A percentile compares a stretch with the other conserved stretches of the same genome.
These are phyloP conservation scores for Tuber indicum DNA, from an alignment of 495 filamentous ascomycete species.

Conservation along the genomic window DNA sequence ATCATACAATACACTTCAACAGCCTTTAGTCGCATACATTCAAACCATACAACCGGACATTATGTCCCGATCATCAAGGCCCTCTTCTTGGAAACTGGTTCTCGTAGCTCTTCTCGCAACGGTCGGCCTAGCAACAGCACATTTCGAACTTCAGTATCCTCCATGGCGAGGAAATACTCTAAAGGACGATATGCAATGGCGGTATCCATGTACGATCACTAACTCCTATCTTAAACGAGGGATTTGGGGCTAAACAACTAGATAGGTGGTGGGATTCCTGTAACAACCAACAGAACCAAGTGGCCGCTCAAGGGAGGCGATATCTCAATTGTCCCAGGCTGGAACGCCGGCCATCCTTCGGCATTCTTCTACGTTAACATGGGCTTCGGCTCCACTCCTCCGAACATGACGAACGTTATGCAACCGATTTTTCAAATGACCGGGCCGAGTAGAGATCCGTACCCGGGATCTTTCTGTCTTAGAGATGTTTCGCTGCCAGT, in stretches of 20 bases:
- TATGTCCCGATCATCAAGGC: constrained; percentile 46
- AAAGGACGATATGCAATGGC: constrained; percentile 91
- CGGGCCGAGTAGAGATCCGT: constrained; percentile 73
- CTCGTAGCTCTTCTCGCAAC: constrained; percentile 48
- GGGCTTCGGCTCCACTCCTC: constrained; percentile 70
- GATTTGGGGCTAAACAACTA: neutral
- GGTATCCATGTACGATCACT: constrained; percentile 79
- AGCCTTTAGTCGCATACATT: neutral
- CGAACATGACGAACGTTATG: constrained; percentile 87
- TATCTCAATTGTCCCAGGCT: constrained; percentile 77
- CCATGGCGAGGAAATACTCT: constrained; percentile 94
- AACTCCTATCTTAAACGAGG: constrained; percentile 1
- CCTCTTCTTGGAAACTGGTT: constrained; percentile 49
- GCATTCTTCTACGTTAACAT: constrained; percentile 93
- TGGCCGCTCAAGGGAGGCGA: constrained; percentile 88
- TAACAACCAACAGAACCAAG: constrained; percentile 74
- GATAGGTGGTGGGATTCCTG: constrained; percentile 75
- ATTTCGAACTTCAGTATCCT: constrained; percentile 87
- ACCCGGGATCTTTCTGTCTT: constrained; percentile 80
- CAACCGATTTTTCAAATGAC: constrained; percentile 75
- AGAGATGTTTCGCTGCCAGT: constrained; percentile 82
- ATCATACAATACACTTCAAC: neutral
- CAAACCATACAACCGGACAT: constrained; percentile 15
- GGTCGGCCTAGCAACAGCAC: constrained; percentile 55
- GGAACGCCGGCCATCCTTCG: constrained; percentile 84